Evolutionary conservation across 495 filamentous ascomycete species (phyloP).

Genomic region (Aspergillus nanangensis): DNA sequence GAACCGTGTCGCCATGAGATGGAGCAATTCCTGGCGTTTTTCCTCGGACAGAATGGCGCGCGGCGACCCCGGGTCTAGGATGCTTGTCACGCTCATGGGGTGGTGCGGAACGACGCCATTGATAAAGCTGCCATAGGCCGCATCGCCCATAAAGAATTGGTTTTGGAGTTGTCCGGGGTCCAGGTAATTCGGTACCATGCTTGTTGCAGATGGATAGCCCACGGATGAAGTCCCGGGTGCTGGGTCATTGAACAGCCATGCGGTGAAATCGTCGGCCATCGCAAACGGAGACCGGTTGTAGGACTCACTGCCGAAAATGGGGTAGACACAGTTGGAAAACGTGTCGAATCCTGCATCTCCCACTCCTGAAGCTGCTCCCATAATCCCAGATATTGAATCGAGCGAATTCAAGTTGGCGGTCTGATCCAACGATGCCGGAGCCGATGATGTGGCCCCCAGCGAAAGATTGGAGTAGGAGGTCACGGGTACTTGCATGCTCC

Average conservation of each 20-base stretch:
- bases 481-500: slow-evolving; percentile 15
- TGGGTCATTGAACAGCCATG: slow-evolving; percentile 80
- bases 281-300: slow-evolving; percentile 82
- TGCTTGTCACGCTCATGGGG: slow-evolving; percentile 87
- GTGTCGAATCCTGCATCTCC: slow-evolving; percentile 53
- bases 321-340: slow-evolving; percentile 65
- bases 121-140: slow-evolving; percentile 31
- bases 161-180: slow-evolving; percentile 38
- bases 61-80: slow-evolving; percentile 77
- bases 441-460: slow-evolving; percentile 12
- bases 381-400: slow-evolving; percentile 30
- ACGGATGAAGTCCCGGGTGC: slow-evolving; percentile 26
- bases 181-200: slow-evolving; percentile 46
- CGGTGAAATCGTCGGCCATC: slow-evolving; percentile 88
- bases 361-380: slow-evolving; percentile 29
- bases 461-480: slow-evolving; percentile 28
- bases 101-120: slow-evolving; percentile 46
- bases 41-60: slow-evolving; percentile 82
- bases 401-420: slow-evolving; percentile 12
- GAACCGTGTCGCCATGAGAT: slow-evolving; percentile 78
- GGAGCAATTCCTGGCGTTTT: slow-evolving; percentile 78
- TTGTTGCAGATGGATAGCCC: slow-evolving; percentile 20
- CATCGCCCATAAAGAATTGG: slow-evolving; percentile 38
- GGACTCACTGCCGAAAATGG: slow-evolving; percentile 78
- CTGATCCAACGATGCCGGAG: slow-evolving; percentile 13